Evolutionary conservation across 106 monocot genomes (phyloP).

Genomic region (Chionographis japonica): DNA sequence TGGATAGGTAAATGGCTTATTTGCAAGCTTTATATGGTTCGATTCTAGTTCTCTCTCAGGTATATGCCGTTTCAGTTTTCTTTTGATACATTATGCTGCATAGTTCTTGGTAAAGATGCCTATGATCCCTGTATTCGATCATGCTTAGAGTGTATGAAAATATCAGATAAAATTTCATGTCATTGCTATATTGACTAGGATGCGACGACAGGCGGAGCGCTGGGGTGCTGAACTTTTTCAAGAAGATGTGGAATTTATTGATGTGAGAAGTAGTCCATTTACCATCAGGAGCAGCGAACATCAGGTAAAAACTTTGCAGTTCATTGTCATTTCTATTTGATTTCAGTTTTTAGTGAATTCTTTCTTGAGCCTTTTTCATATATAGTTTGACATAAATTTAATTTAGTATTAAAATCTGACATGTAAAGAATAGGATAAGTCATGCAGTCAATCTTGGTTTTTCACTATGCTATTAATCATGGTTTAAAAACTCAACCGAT

Average conservation of each 20-base stretch:
- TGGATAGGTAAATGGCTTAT: conserved; percentile 62
- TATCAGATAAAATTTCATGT: background rate
- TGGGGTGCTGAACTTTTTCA: conserved; percentile 98
- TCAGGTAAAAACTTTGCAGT: conserved; percentile 44
- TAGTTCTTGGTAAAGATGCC: background rate
- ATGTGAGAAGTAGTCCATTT: conserved; percentile 76
- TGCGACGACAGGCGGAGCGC: conserved; percentile 83
- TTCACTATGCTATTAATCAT: too few species aligned
- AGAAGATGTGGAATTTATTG: conserved; percentile 91
- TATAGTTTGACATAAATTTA: background rate
- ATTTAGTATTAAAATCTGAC: too few species aligned
- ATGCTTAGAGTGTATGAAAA: background rate
- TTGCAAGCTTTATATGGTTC: background rate
- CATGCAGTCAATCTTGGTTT: too few species aligned
- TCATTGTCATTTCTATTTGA: background rate
- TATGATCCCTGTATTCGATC: background rate
- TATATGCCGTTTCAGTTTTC: background rate
- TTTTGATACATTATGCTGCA: background rate
- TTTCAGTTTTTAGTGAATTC: background rate
- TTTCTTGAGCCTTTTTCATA: background rate
- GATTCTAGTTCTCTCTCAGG: background rate
- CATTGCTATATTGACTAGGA: conserved; percentile 36
- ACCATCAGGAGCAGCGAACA: conserved; percentile 85
- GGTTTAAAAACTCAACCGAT: too few species aligned
- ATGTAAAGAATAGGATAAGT: too few species aligned